Conservation (phyloP, 2,329 filamentous ascomycete genomes). For the Alternaria gaisen region DNA sequence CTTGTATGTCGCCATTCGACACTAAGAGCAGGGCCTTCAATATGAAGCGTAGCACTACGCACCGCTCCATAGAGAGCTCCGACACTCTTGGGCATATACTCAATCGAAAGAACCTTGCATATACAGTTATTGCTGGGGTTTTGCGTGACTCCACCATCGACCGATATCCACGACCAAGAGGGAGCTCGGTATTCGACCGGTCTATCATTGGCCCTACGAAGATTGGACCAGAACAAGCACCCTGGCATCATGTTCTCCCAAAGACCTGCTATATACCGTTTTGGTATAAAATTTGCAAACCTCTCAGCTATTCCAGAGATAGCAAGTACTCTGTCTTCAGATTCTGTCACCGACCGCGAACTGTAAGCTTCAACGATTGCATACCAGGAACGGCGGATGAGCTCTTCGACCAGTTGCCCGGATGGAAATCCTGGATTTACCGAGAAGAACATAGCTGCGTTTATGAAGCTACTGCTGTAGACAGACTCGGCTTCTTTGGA, state of each 20-base stretch:
- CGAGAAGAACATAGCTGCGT: not conserved
- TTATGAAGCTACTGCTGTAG: not conserved
- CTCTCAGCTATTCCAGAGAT: not conserved
- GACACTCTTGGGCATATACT: rapidly evolving
- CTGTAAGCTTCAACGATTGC: not conserved
- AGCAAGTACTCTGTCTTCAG: not conserved
- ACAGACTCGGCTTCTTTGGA: not conserved
- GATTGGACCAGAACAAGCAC: rapidly evolving
- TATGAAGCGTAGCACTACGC: not conserved
- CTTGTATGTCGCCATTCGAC: not conserved
- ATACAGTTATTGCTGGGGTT: rapidly evolving
- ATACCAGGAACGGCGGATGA: rapidly evolving
- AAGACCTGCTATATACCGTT: not conserved
- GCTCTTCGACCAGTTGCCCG: rapidly evolving
- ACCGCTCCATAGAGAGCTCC: not conserved
- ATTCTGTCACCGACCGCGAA: not conserved
- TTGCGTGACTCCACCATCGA: rapidly evolving
- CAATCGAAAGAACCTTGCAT: not conserved
- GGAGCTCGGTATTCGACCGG: not conserved
- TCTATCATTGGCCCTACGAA: rapidly evolving
- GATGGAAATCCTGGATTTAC: not conserved
- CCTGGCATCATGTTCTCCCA: not conserved
- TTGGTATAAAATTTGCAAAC: rapidly evolving
- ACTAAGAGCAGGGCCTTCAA: not conserved
- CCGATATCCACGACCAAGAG: not conserved